phyloP scores from a whole-genome alignment of 768 basidiomycete species.

The Suillus cothurnatus region DNA sequence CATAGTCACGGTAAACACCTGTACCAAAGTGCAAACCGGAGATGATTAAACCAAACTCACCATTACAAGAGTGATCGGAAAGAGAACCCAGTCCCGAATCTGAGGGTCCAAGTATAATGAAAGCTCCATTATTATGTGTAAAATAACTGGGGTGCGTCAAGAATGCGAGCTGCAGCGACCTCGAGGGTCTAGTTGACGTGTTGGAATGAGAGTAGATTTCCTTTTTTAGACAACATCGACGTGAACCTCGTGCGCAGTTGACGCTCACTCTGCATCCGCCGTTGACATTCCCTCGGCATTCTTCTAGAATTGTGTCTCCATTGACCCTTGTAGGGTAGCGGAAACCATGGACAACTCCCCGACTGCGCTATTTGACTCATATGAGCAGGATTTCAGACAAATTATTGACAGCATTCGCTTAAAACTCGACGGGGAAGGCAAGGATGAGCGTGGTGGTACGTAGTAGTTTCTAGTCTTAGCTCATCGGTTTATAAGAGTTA shows the following conservation, averaged over 20 bases:
- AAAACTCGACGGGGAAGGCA: constrained; percentile 74
- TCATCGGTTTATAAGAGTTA: constrained; percentile 5
- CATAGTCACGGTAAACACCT: constrained; percentile 6
- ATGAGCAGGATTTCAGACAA: constrained; percentile 90
- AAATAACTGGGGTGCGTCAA: not conserved
- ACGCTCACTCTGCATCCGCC: constrained; percentile 26
- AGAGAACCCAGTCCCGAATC: constrained; percentile 92
- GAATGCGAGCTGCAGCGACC: constrained; percentile 1
- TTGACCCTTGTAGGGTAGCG: constrained; percentile 4
- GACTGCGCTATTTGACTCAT: constrained; percentile 85
- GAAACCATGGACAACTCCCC: constrained; percentile 77
- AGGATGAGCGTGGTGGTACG: constrained; percentile 71
- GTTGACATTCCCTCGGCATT: constrained; percentile 1
- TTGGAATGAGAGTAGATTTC: constrained; percentile 22
- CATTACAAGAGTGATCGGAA: constrained; percentile 98
- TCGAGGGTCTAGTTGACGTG: constrained; percentile 1
- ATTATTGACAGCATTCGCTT: constrained; percentile 73
- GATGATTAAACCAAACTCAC: constrained; percentile 44
- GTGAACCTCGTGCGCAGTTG: constrained; percentile 19
- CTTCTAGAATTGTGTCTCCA: not conserved
- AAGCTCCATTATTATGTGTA: constrained; percentile 16
- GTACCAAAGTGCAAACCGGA: constrained; percentile 5
- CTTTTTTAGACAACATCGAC: constrained; percentile 21
- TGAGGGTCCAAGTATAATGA: constrained; percentile 88
- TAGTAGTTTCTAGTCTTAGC: constrained; percentile 9